Conservation (phyloP, 192 early-diverging fungal species). For the Linnemannia zychae region DNA sequence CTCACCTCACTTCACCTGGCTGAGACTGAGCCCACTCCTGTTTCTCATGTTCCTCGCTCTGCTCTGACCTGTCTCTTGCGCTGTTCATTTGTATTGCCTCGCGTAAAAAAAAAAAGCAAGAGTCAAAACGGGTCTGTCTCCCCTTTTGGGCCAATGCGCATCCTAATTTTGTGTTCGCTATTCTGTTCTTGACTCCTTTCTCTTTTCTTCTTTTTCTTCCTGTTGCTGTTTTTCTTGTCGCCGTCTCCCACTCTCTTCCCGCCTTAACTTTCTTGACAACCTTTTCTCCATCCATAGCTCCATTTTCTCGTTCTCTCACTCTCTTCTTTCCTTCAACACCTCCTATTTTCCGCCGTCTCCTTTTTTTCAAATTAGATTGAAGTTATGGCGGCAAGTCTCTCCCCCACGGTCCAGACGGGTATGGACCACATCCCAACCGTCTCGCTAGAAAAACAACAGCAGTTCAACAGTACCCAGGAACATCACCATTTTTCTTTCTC, state of each 20-base stretch:
- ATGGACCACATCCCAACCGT: neutral
- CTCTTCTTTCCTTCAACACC: neutral
- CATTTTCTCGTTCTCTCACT: neutral
- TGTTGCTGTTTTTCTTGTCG: neutral
- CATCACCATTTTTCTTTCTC: slow-evolving; percentile 14
- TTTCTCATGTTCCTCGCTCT: neutral
- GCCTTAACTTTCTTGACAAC: neutral
- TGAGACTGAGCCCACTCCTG: neutral
- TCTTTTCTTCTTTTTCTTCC: neutral
- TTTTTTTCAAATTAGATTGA: slow-evolving; percentile 9
- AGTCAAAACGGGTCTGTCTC: neutral
- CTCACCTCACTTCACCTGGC: neutral
- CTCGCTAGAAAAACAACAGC: slow-evolving; percentile 13
- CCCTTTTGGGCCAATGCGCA: neutral
- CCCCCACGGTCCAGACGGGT: slow-evolving; percentile 6
- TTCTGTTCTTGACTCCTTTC: neutral
- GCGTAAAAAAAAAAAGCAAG: neutral
- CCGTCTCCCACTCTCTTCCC: neutral
- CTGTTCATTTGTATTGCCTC: neutral
- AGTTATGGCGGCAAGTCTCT: slow-evolving; percentile 35
- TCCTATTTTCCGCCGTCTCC: neutral
- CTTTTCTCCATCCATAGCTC: neutral
- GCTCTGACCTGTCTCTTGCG: neutral
- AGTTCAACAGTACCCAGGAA: slow-evolving; percentile 21
- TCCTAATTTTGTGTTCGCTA: neutral